Evolutionary conservation across 345 rosid species (phyloP).

Genomic region (Gossypium herbaceum): DNA sequence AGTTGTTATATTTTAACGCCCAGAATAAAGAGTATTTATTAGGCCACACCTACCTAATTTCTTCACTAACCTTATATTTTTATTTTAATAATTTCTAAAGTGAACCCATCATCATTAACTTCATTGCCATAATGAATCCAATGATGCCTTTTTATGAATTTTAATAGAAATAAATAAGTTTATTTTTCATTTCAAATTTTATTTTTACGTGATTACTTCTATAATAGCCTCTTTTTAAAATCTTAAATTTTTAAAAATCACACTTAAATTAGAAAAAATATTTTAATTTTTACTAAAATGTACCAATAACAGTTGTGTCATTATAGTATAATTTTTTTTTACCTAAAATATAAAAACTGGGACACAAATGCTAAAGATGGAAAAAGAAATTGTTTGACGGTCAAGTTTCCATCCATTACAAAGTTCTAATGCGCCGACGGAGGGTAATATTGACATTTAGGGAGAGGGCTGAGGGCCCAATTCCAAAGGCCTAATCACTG

Average conservation of each 20-base stretch:
- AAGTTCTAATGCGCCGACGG: background rate
- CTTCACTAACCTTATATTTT: background rate
- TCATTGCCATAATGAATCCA: background rate
- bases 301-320: no score
- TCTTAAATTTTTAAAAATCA: no score
- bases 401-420: background rate
- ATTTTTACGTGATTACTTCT: no score
- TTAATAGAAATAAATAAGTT: background rate
- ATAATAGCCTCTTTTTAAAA: no score
- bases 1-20: background rate
- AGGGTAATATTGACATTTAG: background rate
- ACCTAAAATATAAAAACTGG: background rate
- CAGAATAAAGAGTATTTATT: background rate
- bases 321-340: no score
- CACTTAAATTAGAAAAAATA: no score
- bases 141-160: background rate
- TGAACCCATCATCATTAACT: background rate
- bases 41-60: background rate
- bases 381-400: background rate
- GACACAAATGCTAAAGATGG: background rate
- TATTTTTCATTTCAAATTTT: background rate
- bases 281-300: no score
- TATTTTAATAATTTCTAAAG: background rate
- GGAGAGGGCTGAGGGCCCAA: background rate
- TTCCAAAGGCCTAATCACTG: background rate